A percentile compares a stretch with the other conserved stretches of the same genome.
Evolutionary conservation across 805 yeast genomes (phyloP).

Genomic region (Suhomyces sp.): DNA sequence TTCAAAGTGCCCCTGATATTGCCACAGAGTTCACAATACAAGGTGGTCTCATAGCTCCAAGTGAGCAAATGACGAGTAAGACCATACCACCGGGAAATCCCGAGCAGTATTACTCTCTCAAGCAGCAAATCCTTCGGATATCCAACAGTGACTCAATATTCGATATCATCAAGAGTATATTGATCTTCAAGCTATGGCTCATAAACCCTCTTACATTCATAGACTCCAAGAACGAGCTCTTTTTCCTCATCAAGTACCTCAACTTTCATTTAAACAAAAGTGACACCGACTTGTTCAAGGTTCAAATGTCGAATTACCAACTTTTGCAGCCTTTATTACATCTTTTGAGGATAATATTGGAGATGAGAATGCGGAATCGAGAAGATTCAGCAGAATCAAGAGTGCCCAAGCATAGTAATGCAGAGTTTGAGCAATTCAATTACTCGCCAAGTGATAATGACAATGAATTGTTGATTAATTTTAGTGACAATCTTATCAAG

Average conservation of each 20-base stretch:
- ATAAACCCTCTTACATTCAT: constrained; percentile 16
- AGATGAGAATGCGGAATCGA: not conserved
- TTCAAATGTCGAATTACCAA: constrained; percentile 29
- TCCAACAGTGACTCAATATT: constrained; percentile 9
- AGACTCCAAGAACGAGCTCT: constrained; percentile 17
- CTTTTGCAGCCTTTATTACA: constrained; percentile 31
- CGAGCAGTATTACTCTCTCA: constrained; percentile 3
- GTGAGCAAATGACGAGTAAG: not conserved
- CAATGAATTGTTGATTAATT: constrained; percentile 12
- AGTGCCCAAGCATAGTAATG: constrained; percentile 2
- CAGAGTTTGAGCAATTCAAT: not conserved
- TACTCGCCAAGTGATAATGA: constrained; percentile 8
- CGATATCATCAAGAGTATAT: constrained; percentile 12
- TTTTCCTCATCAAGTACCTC: constrained; percentile 14
- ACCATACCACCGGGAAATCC: not conserved
- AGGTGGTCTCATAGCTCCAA: not conserved
- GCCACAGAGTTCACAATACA: not conserved
- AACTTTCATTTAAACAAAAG: constrained; percentile 10
- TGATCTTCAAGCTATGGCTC: constrained; percentile 22
- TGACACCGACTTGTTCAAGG: constrained; percentile 17
- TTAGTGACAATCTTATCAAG: constrained; percentile 20
- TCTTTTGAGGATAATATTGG: constrained; percentile 21
- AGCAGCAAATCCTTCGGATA: constrained; percentile 3
- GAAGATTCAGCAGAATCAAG: constrained; percentile 14
- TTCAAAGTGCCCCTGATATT: not conserved